Base-by-base conservation (phyloP, 768 basidiomycete species). In the Tephrocybe sp. region DNA sequence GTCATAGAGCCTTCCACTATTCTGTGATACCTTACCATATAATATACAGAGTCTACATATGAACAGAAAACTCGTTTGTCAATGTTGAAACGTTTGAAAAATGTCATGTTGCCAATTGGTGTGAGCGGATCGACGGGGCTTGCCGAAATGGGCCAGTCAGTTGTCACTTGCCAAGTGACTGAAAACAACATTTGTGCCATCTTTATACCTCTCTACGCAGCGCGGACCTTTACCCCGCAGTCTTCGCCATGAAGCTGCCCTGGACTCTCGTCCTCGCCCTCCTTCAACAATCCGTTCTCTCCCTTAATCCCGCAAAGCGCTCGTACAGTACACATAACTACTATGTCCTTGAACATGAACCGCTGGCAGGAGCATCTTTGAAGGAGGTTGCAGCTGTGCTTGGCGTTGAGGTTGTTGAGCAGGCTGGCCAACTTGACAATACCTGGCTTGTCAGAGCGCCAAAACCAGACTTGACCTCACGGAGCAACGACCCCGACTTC, bases 371-470 rank as follows among this genome's bases (percentile, higher is more conserved):
- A 48, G 75, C 79, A 53, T 75, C 84, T 53, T 74, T 90, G 48
- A 65, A 69, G 38, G 81, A 87, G 43, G 74, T 86, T 45, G 77
- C 84, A n/a, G 96, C 98, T 73, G 75, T 98, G 20, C 76, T 98
- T 9, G 85, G 84, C 10, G 86, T 93, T 12, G 88, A 98, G 68
- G 71, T 97, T 40, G 87, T 98, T 44, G 93, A 95, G 64, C 88
- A 81, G 58, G 88, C 84, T 14, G 97, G 96, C 37, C 87, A 96
- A 65, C 79, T 99, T 4, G 64, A 65, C 10, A 76, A 91, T 48
- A 78, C 88, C 66, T 99, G 90, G 89, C 75, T 99, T 5, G 85
- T 97, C 32, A 80, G 92, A 24, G 69, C 76, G 39, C 61, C 68
- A 60, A 79, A 82, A 64, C 56, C 67, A 20, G 60, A 58, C 18